A percentile compares a stretch with the other conserved stretches of the same genome.
These are phyloP conservation scores for Magnolia sinica DNA, from an alignment of 164 flowering plant genomes.

Conservation along the genomic window DNA sequence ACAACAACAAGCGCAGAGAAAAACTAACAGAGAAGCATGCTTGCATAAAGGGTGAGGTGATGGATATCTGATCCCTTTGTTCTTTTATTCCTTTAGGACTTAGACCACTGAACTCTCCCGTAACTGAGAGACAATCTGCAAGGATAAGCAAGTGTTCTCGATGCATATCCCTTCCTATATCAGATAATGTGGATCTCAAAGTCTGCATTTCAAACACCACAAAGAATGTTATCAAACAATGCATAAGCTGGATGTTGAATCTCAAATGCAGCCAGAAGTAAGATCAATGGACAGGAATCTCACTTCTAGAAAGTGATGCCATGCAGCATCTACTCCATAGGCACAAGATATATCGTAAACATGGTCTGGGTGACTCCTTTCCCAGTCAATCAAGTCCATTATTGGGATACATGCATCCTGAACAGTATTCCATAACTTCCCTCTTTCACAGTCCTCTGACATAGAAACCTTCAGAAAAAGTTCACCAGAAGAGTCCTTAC, in stretches of 20 bases:
- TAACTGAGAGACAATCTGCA: conserved; percentile 63
- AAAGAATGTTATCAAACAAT: conserved; percentile 1
- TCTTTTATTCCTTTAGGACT: conserved; percentile 56
- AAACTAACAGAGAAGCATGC: conserved; percentile 79
- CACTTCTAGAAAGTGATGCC: conserved; percentile 59
- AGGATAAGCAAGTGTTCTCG: conserved; percentile 66
- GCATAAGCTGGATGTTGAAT: background rate
- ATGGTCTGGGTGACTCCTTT: conserved; percentile 79
- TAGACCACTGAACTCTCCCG: conserved; percentile 83
- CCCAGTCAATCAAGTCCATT: conserved; percentile 80
- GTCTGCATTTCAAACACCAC: conserved; percentile 39
- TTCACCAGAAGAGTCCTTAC: conserved; percentile 40
- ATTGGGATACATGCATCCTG: conserved; percentile 50
- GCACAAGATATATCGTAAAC: conserved; percentile 39
- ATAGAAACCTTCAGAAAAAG: conserved; percentile 61
- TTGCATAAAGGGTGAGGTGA: conserved; percentile 68
- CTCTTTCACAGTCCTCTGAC: conserved; percentile 33
- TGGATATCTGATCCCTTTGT: conserved; percentile 50
- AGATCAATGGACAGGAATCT: conserved; percentile 12
- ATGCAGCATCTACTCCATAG: conserved; percentile 77
- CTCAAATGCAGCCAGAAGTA: background rate
- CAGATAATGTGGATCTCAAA: conserved; percentile 56
- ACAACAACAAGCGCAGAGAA: background rate
- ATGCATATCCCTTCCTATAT: conserved; percentile 62
- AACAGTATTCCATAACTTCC: conserved; percentile 53